phyloP scores from a whole-genome alignment of 2,329 filamentous ascomycete species.

The Pyrenophora seminiperda region DNA sequence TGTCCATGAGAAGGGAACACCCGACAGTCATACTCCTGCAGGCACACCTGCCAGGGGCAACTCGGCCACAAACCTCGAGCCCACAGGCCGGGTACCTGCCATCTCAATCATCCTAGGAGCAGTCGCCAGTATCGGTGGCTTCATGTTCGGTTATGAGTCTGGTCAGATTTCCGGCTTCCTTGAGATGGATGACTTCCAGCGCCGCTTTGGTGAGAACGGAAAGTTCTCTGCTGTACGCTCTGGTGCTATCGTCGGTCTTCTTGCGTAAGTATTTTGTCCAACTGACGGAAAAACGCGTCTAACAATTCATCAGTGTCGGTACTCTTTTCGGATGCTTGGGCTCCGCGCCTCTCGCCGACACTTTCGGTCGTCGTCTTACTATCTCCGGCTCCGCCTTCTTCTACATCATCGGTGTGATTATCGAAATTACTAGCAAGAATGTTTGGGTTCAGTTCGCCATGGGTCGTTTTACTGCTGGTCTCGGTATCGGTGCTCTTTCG shows the following conservation, averaged over 20 bases:
- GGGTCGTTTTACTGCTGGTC: conserved; percentile 67
- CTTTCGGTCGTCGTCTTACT: conserved; percentile 64
- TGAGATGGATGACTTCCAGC: conserved; percentile 43
- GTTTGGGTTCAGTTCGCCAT: conserved; percentile 68
- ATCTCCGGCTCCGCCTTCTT: conserved; percentile 67
- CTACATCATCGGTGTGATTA: conserved; percentile 67
- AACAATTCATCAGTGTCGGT: conserved; percentile 55
- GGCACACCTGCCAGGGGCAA: conserved; percentile 33
- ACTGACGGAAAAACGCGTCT: background rate
- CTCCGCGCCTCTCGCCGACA: conserved; percentile 64
- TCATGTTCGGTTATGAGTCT: conserved; percentile 40
- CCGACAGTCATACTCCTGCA: conserved; percentile 29
- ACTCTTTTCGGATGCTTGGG: conserved; percentile 74
- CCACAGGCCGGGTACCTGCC: conserved; percentile 32
- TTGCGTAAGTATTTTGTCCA: conserved; percentile 30
- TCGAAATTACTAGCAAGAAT: conserved; percentile 65
- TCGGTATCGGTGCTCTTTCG: conserved; percentile 68
- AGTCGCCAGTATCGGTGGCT: conserved; percentile 43
- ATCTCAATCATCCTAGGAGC: conserved; percentile 40
- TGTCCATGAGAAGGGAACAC: conserved; percentile 34
- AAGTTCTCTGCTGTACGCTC: conserved; percentile 41
- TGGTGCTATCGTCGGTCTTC: conserved; percentile 46
- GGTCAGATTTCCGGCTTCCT: conserved; percentile 36
- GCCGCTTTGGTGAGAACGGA: conserved; percentile 41
- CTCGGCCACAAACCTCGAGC: conserved; percentile 23